Percentiles rank a stretch among this genome's conserved stretches.
These are phyloP conservation scores for Mrakia hoshinonis DNA, from an alignment of 768 basidiomycete species.

Conservation along the genomic window DNA sequence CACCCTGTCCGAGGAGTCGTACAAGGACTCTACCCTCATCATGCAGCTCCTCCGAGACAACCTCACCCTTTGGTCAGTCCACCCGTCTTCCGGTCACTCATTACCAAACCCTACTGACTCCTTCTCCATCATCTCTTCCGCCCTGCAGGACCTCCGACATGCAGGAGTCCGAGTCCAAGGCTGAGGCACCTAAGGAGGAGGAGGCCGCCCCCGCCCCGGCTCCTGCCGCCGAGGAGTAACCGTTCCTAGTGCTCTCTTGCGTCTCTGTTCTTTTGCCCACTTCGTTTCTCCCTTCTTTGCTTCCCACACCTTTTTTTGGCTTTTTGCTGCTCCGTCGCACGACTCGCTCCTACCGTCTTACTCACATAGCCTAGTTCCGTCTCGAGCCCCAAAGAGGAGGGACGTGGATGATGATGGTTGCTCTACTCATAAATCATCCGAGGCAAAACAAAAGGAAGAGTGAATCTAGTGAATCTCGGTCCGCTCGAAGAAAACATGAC, in stretches of 20 bases:
- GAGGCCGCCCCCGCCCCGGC: constrained; percentile 29
- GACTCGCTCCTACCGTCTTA: no score
- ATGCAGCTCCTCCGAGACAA: constrained; percentile 89
- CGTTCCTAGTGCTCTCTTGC: neutral
- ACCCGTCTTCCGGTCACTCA: neutral
- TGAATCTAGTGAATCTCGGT: no score
- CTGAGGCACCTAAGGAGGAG: constrained; percentile 31
- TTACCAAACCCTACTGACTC: neutral
- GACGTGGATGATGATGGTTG: no score
- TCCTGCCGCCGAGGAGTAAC: constrained; percentile 7
- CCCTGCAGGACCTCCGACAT: constrained; percentile 69
- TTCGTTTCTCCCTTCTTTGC: neutral
- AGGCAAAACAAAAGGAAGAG: no score
- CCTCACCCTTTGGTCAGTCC: constrained; percentile 72
- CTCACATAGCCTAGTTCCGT: no score
- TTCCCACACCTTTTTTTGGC: neutral
- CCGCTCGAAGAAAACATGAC: no score
- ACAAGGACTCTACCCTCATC: constrained; percentile 97
- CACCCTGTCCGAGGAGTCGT: constrained; percentile 95
- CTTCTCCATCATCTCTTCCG: neutral
- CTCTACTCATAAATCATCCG: no score
- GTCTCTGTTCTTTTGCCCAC: neutral
- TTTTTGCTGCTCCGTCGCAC: no score
- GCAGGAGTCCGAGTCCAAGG: constrained; percentile 59
- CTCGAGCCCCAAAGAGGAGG: no score